Base-by-base conservation (phyloP, 225 moss, liverwort and hornwort species). In the Ulota crispa region DNA sequence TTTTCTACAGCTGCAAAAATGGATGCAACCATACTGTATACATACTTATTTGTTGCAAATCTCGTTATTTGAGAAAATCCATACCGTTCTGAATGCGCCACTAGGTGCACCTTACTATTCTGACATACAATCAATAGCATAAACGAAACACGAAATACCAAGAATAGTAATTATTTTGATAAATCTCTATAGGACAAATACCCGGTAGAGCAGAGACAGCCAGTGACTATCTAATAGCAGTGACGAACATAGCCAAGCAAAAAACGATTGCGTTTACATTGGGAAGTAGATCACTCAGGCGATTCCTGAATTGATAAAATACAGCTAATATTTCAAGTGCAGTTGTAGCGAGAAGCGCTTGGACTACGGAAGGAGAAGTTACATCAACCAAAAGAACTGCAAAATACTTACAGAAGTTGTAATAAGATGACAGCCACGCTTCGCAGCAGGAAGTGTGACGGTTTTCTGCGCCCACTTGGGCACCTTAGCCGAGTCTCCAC, bases 391-490 rank as follows among this genome's bases (percentile, higher is more conserved):
- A 23, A 11, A 68, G 42, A 18, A 55, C 36, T 64, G 31, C 13
- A 81, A 71, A 14, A n/a, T 34, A 34, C 84, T 78, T 73, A 97
- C 97, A 69, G 85, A 80, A 9, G 90, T 83, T 64, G 97, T 97
- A 34, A 97, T 90, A 73, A 97, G 90, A 88, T 95, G 97, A 84
- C 97, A 97, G 34, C 97, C 97, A 63, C 97, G 92, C 69, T 87
- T 85, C 12, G 89, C 78, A 72, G 93, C 83, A 68, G 95, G 94
- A 24, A 97, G 88, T 26, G 87, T 86, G 41, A 97, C 87, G 21
- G 93, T 90, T 75, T 91, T 97, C 85, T 97, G 95, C 61, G 86
- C 87, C 94, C 95, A 95, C 87, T 91, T 94, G 12, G 97, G 89
- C 63, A 83, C 64, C 75, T 42, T 78, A 26, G 78, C 84, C 55